A percentile compares a stretch with the other conserved stretches of the same genome.
These are phyloP conservation scores for Gossypium arboreum DNA, from an alignment of 345 rosid species.

Conservation along the genomic window DNA sequence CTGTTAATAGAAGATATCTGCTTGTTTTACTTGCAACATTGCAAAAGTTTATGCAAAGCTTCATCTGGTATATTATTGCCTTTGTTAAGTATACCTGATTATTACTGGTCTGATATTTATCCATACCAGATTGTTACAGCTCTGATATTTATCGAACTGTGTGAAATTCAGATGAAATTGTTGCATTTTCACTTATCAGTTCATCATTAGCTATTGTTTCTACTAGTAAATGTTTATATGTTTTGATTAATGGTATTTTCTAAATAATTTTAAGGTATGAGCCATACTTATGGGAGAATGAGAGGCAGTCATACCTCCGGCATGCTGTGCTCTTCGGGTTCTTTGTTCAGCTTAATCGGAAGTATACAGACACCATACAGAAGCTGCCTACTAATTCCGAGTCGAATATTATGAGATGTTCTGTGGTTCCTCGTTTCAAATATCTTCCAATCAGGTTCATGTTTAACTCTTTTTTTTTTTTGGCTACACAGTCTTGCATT, in stretches of 20 bases:
- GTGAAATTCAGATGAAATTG: background rate
- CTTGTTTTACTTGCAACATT: background rate
- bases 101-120: no score
- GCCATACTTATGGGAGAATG: conserved; percentile 94
- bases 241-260: conserved; percentile 4
- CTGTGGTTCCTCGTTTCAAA: conserved; percentile 89
- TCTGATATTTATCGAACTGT: background rate
- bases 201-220: background rate
- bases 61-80: no score
- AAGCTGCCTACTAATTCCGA: conserved; percentile 86
- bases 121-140: background rate
- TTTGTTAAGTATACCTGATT: no score
- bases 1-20: background rate
- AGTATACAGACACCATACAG: conserved; percentile 80
- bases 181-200: background rate
- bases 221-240: background rate
- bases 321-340: conserved; percentile 98
- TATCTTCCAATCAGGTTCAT: conserved; percentile 93
- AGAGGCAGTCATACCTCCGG: conserved; percentile 82
- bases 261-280: conserved; percentile 53
- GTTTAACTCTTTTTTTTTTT: background rate
- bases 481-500: background rate
- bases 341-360: conserved; percentile 92
- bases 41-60: background rate
- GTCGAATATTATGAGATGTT: conserved; percentile 94